Evolutionary conservation across 2,329 filamentous ascomycete genomes (phyloP).

Genomic region (Microdochium trichocladiopsis): DNA sequence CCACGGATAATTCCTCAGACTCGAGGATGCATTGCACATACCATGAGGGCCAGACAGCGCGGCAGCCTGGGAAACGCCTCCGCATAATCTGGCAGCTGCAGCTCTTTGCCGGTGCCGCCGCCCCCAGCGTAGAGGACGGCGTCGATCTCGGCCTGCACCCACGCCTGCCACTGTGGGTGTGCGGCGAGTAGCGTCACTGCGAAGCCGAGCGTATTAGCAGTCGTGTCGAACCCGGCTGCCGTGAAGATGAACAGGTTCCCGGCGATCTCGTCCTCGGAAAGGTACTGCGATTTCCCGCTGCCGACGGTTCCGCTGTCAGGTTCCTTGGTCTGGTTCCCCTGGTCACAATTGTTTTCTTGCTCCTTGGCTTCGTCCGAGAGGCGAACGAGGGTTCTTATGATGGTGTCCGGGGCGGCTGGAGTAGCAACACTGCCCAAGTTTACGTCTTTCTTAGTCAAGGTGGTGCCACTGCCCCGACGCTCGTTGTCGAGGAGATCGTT

Average conservation of each 20-base stretch:
- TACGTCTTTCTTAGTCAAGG: background rate
- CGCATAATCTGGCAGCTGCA: slow-evolving; percentile 28
- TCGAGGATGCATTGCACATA: background rate
- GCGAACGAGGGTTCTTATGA: background rate
- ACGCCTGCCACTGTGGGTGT: slow-evolving; percentile 35
- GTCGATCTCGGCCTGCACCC: slow-evolving; percentile 41
- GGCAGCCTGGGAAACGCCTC: slow-evolving; percentile 30
- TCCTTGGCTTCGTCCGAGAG: background rate
- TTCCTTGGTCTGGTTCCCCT: background rate
- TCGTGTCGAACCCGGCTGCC: slow-evolving; percentile 39
- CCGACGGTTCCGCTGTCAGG: background rate
- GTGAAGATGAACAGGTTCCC: slow-evolving; percentile 39
- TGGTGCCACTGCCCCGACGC: slow-evolving; percentile 8
- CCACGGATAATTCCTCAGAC: background rate
- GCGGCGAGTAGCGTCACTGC: slow-evolving; percentile 36
- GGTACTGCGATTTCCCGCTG: background rate
- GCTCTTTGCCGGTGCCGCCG: slow-evolving; percentile 5
- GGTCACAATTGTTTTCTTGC: background rate
- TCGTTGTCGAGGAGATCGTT: slow-evolving; percentile 18
- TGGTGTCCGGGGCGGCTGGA: background rate
- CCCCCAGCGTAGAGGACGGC: slow-evolving; percentile 15
- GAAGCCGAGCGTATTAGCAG: slow-evolving; percentile 41
- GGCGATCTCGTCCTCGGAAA: background rate
- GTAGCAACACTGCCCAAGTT: background rate
- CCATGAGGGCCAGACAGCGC: slow-evolving; percentile 37